phyloP scores from a whole-genome alignment of 176 grass and related monocot genomes.

The Musa beccarii region DNA sequence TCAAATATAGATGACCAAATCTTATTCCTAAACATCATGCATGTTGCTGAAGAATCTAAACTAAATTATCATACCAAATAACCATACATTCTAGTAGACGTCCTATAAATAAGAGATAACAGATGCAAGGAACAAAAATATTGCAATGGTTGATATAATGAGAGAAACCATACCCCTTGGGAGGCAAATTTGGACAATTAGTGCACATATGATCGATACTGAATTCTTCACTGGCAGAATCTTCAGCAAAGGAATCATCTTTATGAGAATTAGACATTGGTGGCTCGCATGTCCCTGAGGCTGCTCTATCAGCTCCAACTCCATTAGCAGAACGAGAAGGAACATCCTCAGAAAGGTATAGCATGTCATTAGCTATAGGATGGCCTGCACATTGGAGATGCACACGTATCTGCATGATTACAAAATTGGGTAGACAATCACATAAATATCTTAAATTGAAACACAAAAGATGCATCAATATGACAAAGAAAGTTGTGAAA shows the following conservation, averaged over 20 bases:
- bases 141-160: slow-evolving; percentile 12
- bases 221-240: slow-evolving; percentile 28
- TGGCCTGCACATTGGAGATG: slow-evolving; percentile 84
- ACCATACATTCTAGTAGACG: too few species aligned
- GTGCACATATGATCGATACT: slow-evolving; percentile 70
- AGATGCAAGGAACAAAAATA: not conserved
- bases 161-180: slow-evolving; percentile 49
- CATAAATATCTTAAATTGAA: not conserved
- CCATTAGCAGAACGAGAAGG: slow-evolving; percentile 45
- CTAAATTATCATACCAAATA: too few species aligned
- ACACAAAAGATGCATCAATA: not conserved
- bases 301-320: slow-evolving; percentile 27
- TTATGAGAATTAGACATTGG: slow-evolving; percentile 8
- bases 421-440: not conserved
- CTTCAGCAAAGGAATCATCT: slow-evolving; percentile 14
- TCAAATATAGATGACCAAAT: not conserved
- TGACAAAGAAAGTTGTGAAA: not conserved
- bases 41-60: not conserved
- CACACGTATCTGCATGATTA: slow-evolving; percentile 73
- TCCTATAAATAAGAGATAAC: not conserved
- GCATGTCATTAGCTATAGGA: slow-evolving; percentile 80
- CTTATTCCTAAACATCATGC: not conserved
- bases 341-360: slow-evolving; percentile 58
- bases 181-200: slow-evolving; percentile 82
- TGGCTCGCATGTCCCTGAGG: slow-evolving; percentile 4